Evolutionary conservation across 768 basidiomycete species (phyloP), one percentile per base, ranked within the genome.

Genomic region (Boletus rubroflammeus): DNA sequence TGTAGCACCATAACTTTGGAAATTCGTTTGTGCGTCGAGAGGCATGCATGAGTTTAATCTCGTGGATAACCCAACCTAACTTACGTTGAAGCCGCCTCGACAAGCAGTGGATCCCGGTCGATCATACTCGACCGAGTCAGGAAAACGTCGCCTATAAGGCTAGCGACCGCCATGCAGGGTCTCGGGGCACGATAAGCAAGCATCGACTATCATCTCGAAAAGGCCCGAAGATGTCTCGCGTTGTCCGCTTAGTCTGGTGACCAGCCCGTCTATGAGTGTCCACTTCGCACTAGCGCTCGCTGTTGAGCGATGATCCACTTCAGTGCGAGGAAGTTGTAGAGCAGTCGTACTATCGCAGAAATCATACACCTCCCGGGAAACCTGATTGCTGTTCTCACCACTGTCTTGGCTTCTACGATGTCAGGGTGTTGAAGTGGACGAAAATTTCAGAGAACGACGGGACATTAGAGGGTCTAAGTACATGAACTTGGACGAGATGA

Each of bases 401-500:
- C 62, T 26, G 41, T 65, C 38, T n/a, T n/a, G n/a, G n/a, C n/a
- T n/a, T 46, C 61, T 63, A 21, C 64, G 64, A 45, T 66, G 64
- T 28, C 48, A 50, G 23, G 43, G 25, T 40, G 43, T 23, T 9
- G 58, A 54, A 15, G 26, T 39, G 2, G 58, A 45, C 17, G 47
- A 50, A 41, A 56, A 17, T 6, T 66, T 52, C 17, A 50, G 38
- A n/a, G 56, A 56, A 26, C 44, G 54, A 42, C 48, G 54, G 19
- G 56, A 39, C 21, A 28, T 32, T 25, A n/a, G 43, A 28, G 46
- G n/a, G 40, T 60, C 56, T n/a, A n/a, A n/a, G n/a, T 14, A n/a
- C 25, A 10, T 51, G 46, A 29, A 36, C 40, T n/a, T 54, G 55
- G 26, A 32, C 38, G 47, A 56, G 50, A 31, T 13, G 50, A 21